Evolutionary conservation across 495 filamentous ascomycete genomes (phyloP), one percentile per base, ranked within the genome.

Genomic region (Bacidia gigantensis): DNA sequence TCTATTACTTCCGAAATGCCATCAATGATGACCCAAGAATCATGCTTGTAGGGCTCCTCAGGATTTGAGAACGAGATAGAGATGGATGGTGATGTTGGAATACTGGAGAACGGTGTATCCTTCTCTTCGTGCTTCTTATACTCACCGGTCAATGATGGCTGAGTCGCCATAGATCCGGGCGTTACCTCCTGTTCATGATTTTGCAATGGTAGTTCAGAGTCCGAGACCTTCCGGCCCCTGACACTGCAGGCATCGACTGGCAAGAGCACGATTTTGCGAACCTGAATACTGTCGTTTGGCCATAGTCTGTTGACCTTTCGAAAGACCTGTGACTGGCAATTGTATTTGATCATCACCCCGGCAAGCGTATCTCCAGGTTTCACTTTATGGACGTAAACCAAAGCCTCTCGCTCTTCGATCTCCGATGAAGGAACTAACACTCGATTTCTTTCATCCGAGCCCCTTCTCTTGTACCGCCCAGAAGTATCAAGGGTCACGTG

Each of bases 301-400:
- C 92, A 97, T 58, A 98, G 77, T 17, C 90, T 79, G 61, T 98
- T 98, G 23, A 87, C 84, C 62, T 87, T 89, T 22, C 84, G 70
- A 52, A 98, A 84, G 0, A 85, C 72, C 24, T 84, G 80, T 43
- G 84, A 74, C 53, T 82, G 78, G 59, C 88, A 95, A 56, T 84
- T 84, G 66, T 92, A 98, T 55, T 80, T 84, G 41, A 98, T 86
- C 23, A 86, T 84, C 18, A 98, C 82, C 2, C 92, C 89, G 0
- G 87, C 87, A 52, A 95, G 79, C 11, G 86, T 95, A 61, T 97
- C 93, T 26, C 74, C 74, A 3, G 81, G 73, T 52, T 79, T 78
- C 2, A 98, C 89, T 53, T 81, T 82, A 66, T 98, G 92, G 21
- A 98, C 71, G 65, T 98, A 98, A 12, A 87, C 89, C 50, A 96